Evolutionary conservation across 2,329 filamentous ascomycete species (phyloP), one percentile per base, ranked within the genome.

Genomic region (Fusarium sp.): DNA sequence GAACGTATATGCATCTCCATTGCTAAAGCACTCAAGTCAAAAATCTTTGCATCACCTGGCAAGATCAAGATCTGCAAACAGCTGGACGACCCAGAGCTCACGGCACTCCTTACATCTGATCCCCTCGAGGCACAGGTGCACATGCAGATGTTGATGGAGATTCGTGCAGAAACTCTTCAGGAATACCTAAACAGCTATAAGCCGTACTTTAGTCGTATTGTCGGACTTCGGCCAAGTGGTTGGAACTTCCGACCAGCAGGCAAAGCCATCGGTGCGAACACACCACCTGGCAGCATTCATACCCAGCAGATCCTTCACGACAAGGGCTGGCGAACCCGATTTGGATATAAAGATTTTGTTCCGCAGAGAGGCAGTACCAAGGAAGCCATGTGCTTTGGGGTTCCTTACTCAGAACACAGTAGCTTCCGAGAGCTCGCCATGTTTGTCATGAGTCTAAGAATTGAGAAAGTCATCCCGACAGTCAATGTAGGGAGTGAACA

Each of bases 101-200:
- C 91, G 33, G 87, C 89, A 1, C 88, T 94, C 8, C 88, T 99
- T 78, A 99, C 96, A 0, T 87, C 88, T 13, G 86, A 98, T 79
- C 95, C 96, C 0, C 85, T 89, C 28, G 93, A 94, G 77, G 96
- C 96, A 1, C 96, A 98, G 82, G 95, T 99, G 0, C 96, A 99
- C 83, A 98, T 99, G 95, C 97, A 98, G 77, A 95, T 93, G 78
- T 87, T 99, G 15, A 96, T 96, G 87, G 96, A 98, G 82, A 95
- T 99, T 75, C 92, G 95, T 33, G 91, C 95, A 39, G 95, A 98
- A 75, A 98, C 96, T 0, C 87, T 99, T 3, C 91, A 94, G 73
- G 95, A 98, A 69, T 99, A 99, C 78, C 89, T 98, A 11, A 90
- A 92, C 77, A 87, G 89, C 41, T 93, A 94, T 84, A 93, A 92